Base-by-base conservation (phyloP, 202 grass and related monocot genomes). In the Eragrostis tef region DNA sequence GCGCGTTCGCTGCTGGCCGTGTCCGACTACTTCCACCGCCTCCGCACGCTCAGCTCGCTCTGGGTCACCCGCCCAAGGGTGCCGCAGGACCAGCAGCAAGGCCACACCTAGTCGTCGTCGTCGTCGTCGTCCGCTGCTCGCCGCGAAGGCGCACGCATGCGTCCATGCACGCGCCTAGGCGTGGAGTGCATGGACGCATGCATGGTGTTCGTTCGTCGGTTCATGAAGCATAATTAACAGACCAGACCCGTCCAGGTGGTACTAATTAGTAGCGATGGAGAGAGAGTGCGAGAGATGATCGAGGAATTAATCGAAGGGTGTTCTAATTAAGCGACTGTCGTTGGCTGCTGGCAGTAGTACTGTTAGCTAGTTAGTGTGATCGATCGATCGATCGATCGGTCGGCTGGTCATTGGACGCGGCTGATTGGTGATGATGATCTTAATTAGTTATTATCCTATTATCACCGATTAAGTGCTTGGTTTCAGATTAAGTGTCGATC, bases 1-100 rank as follows among this genome's bases (percentile, higher is more conserved):
- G 94, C 91, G 45, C 85, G 89, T 22, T 94, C 91, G 85, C 85
- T 97, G 75, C 88, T 97, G 43, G 91, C 94, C 61, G 69, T 97
- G 64, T 83, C 86, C 11, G 94, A 89, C 74, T 93, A 97, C 78
- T 97, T 91, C 74, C 93, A 91, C 70, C 86, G 93, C 65, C 93
- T 97, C 57, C 93, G 93, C 74, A 87, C 86, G 27, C 79, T 97
- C 78, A 97, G 93, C 88, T 89, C 93, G n/a, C 89, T 97, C 53
- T 97, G 93, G 93, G 80, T 91, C 78, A 76, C 66, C 54, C 87
- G 91, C 85, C 84, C 91, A 47, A 89, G 91, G 78, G 67, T 59
- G 11, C 48, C 74, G 67, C 49, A 83, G 81, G 50, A 78, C 0
- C 64, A 64, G 42, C 64, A 70, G 58, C 90, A 84, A 17, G 60